Evolutionary conservation across 495 filamentous ascomycete species (phyloP), one percentile per base, ranked within the genome.

Genomic region (Podospora appendiculata): DNA sequence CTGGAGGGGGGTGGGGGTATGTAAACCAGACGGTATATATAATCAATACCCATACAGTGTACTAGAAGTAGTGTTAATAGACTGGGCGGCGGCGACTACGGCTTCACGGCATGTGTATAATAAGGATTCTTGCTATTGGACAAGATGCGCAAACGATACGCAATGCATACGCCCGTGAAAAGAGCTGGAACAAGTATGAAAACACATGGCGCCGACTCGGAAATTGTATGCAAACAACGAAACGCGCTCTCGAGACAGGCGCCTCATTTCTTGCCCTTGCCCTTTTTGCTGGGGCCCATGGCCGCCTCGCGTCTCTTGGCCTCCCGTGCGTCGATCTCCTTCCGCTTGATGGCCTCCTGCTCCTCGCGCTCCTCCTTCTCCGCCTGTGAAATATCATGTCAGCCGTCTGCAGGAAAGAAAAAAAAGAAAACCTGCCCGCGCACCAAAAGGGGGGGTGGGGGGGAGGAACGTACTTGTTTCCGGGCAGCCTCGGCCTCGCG

Each of bases 351-450:
- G 62, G 77, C 77, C 36, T 82, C 80, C 44, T 73, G 64, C 25
- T 79, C 83, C 10, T 84, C 83, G 55, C 73, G 78, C 70, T 89
- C 87, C 58, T 88, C 84, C 65, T 86, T 86, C 74, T 90, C 87
- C 7, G 76, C 78, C 77, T 80, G 34, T 4, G 48, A 16, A 9
- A 3, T 3, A 8, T 18, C 14, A 3, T 12, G 52, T 56, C 12
- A 55, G 36, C 13, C 36, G 36, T 38, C 36, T 38, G 7, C 8
- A 7, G 3, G 10, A 38, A 11, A 3, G 7, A 8, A 13, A 38
- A 13, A 10, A 38, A 38, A 38, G 8, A 11, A 10, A 38, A 38
- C 13, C 13, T 5, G 25, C 3, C 6, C 3, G 11, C 4, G 6
- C 16, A 9, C n/a, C n/a, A n/a, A 7, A 32, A 18, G 36, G 8